Base-by-base conservation (phyloP, 1,139 yeast species). In the Hansenula lynferdii region DNA sequence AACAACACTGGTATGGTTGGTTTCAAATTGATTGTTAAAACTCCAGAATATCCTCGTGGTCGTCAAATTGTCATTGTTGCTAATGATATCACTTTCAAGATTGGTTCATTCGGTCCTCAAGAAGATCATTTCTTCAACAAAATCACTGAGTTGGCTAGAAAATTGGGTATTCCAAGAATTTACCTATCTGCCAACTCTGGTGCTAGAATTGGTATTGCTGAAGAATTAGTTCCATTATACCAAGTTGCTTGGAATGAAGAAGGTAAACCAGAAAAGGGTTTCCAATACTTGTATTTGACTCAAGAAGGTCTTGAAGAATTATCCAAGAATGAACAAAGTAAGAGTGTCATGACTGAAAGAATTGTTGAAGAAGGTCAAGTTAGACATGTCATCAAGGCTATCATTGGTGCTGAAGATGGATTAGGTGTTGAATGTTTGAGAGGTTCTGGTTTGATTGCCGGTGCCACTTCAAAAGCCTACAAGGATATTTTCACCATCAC, bases 91-190 rank as follows among this genome's bases (percentile, higher is more conserved):
- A 94, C 98, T 31, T 92, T 75, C 71, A 90, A 87, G 77, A 92
- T 92, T 66, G 98, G 98, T 64, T 92, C 98, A 1, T 92, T 92
- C 57, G 98, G 98, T 53, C 98, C 98, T n/a, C 83, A 77, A 54
- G 98, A 92, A 69, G 98, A 92, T 65, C 70, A 68, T 42, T 92
- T 81, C 70, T 92, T 92, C 73, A 77, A 85, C 70, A 81, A 83
- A 60, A 96, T 94, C 51, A 92, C 98, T 33, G 95, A 87, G 54
- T 74, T 82, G 49, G 97, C 97, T 21, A 79, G 96, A 67, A 73
- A 77, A 58, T 74, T 81, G 50, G 98, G 98, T 43, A 80, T 94
- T 53, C 98, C 98, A 58, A 76, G 98, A 69, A 78, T 92, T 44
- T 94, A 92, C 64, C 73, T 92, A 56, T 87, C 97, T 51, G 98